Percentiles rank a stretch among this genome's conserved stretches.
phyloP scores from a whole-genome alignment of 1,139 yeast species.

The Sugiyamaella castrensis region DNA sequence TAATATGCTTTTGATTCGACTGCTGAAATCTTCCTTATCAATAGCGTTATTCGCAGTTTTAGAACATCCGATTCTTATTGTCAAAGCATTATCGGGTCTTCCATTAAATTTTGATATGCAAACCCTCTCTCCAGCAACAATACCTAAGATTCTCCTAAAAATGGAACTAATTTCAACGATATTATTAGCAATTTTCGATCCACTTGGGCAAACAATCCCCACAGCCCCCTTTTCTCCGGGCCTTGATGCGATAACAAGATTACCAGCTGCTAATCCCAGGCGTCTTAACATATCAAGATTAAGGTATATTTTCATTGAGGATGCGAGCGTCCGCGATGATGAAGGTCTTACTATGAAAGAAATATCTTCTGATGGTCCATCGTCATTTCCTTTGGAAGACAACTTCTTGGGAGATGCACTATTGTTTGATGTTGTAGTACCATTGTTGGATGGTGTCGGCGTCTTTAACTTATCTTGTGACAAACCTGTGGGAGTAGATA shows the following conservation, averaged over 20 bases:
- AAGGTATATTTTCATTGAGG: slow-evolving; percentile 45
- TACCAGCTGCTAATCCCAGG: slow-evolving; percentile 53
- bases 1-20: slow-evolving; percentile 13
- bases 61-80: slow-evolving; percentile 35
- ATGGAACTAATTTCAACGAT: slow-evolving; percentile 52
- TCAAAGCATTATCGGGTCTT: slow-evolving; percentile 53
- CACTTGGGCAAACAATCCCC: slow-evolving; percentile 30
- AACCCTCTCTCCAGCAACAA: slow-evolving; percentile 72
- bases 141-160: slow-evolving; percentile 53
- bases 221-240: slow-evolving; percentile 38
- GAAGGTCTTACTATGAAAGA: slow-evolving; percentile 56
- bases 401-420: slow-evolving; percentile 3
- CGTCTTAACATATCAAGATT: slow-evolving; percentile 53
- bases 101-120: slow-evolving; percentile 44
- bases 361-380: background rate
- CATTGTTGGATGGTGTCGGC: background rate
- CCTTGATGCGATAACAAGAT: slow-evolving; percentile 51
- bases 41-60: slow-evolving; percentile 25
- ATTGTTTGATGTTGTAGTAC: background rate
- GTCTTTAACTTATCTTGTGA: slow-evolving; percentile 6
- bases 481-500: slow-evolving; percentile 5
- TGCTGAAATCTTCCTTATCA: slow-evolving; percentile 20
- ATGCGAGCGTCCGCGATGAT: slow-evolving; percentile 33
- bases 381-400: slow-evolving; percentile 11
- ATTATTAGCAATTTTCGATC: slow-evolving; percentile 33